Conservation (phyloP, 352 stramenopile species). For the Globisporangium spiculum region DNA sequence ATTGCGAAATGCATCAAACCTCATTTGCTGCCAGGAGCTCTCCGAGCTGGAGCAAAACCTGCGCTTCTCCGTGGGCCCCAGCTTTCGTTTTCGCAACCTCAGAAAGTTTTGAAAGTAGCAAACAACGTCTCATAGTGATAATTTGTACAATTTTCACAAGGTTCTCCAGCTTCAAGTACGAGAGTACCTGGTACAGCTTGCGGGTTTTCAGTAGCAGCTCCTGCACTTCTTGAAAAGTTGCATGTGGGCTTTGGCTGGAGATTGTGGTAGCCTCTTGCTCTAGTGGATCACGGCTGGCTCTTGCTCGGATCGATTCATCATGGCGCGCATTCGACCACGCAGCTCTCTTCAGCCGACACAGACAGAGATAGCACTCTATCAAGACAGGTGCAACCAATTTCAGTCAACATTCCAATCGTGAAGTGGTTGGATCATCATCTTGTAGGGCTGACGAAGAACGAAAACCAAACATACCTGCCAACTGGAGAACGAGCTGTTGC, state of each 20-base stretch:
- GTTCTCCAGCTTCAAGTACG: background rate
- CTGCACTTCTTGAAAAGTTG: background rate
- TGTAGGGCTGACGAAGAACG: background rate
- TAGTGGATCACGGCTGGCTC: background rate
- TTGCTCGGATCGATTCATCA: slow-evolving; percentile 3
- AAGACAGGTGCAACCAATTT: background rate
- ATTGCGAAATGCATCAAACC: slow-evolving; percentile 19
- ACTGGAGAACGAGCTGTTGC: slow-evolving; percentile 32
- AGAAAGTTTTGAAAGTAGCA: slow-evolving; percentile 19
- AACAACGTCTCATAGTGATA: background rate
- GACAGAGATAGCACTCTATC: slow-evolving; percentile 27
- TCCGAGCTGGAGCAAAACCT: slow-evolving; percentile 44
- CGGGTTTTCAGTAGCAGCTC: slow-evolving; percentile 23
- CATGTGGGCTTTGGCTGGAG: background rate
- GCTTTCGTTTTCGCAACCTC: slow-evolving; percentile 28
- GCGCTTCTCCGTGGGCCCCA: slow-evolving; percentile 37
- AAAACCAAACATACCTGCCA: slow-evolving; percentile 28
- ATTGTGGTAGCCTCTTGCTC: background rate
- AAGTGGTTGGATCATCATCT: background rate
- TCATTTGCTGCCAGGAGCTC: slow-evolving; percentile 30
- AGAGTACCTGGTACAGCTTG: slow-evolving; percentile 35
- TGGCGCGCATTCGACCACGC: slow-evolving; percentile 22
- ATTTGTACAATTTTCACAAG: background rate
- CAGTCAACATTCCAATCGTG: background rate
- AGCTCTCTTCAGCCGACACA: slow-evolving; percentile 30